Base-by-base conservation (phyloP, 2,329 filamentous ascomycete genomes). In the Cladosporium sp. region DNA sequence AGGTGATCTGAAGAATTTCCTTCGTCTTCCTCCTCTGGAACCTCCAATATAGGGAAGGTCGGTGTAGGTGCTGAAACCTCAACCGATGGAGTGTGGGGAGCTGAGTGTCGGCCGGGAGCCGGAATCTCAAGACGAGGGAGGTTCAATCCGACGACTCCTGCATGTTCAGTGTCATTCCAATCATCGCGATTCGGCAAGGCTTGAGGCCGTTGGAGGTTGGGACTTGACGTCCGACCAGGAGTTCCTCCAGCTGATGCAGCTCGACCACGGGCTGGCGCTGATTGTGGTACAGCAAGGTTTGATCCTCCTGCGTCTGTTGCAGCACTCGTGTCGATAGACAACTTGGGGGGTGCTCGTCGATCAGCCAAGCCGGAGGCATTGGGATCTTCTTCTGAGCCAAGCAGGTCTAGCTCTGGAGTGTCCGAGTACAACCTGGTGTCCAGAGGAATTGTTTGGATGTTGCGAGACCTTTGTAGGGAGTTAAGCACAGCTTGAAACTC, bases 401-500 rank as follows among this genome's bases (percentile, higher is more conserved):
- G 78, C 37, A 75, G 74, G 11, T 73, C 77, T 55, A 69, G 74
- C n/a, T 75, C 75, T 45, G 79, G 75, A 61, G 87, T 84, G 62
- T 89, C 86, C 0, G 88, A 89, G 69, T 88, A 88, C 66, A 87
- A 84, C 60, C 88, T 83, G 22, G 85, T 75, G 63, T 86, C 82
- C 61, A 96, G 86, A 2, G 86, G 83, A 43, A 86, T 83, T 17
- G 88, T 82, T 66, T 87, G 85, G 25, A 89, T 84, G 63, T 90
- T 94, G 68, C 89, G 85, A 58, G 91, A 89, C 64, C 87, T 89
- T 67, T 95, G 87, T 59, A 99, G 76, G 2, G 92, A 92, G n/a
- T 90, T 88, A 47, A 99, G 78, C 3, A 96, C 88, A 2, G 93
- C 93, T 66, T 92, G 84, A 67, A 99, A 99, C 74, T 99, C 94